These are phyloP conservation scores for Neostapfia colusana DNA, from an alignment of 176 grass and related monocot genomes.

Conservation along the genomic window DNA sequence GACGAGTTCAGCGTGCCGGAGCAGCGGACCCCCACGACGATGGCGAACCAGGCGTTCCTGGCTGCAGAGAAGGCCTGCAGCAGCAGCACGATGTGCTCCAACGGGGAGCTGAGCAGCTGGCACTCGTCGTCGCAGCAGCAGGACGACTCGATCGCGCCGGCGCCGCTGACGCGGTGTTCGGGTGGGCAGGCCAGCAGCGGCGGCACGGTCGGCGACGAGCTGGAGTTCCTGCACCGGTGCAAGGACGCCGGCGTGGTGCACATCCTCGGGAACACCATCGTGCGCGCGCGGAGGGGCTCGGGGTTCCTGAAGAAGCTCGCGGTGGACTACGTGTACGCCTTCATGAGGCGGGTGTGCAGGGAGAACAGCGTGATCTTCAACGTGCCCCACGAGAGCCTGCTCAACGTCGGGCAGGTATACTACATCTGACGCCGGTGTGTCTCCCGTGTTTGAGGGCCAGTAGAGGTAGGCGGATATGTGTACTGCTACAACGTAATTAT, in stretches of 20 bases:
- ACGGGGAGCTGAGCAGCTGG: conserved; percentile 58
- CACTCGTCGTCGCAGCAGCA: conserved; percentile 44
- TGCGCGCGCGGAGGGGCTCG: conserved; percentile 69
- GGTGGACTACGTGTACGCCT: conserved; percentile 86
- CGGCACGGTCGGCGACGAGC: conserved; percentile 57
- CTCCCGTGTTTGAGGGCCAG: neutral
- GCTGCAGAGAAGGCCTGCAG: too few species aligned
- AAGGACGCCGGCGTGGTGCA: conserved; percentile 91
- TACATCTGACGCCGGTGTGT: conserved; percentile 48
- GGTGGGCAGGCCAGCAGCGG: too few species aligned
- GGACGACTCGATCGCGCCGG: conserved; percentile 73
- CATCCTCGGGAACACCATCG: conserved; percentile 94
- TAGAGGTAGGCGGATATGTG: neutral
- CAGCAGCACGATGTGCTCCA: conserved; percentile 46
- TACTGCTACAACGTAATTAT: too few species aligned
- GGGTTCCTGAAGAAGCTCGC: conserved; percentile 73
- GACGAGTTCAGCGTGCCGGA: conserved; percentile 62
- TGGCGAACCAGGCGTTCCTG: too few species aligned
- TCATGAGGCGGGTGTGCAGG: conserved; percentile 84
- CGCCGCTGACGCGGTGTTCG: too few species aligned
- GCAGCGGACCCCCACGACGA: neutral
- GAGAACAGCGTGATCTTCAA: conserved; percentile 97
- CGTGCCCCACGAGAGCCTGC: conserved; percentile 82
- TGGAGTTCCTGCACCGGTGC: conserved; percentile 88
- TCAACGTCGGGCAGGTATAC: conserved; percentile 92